Evolutionary conservation across 2,329 filamentous ascomycete species (phyloP).

Genomic region (Ophiostoma perfectum): DNA sequence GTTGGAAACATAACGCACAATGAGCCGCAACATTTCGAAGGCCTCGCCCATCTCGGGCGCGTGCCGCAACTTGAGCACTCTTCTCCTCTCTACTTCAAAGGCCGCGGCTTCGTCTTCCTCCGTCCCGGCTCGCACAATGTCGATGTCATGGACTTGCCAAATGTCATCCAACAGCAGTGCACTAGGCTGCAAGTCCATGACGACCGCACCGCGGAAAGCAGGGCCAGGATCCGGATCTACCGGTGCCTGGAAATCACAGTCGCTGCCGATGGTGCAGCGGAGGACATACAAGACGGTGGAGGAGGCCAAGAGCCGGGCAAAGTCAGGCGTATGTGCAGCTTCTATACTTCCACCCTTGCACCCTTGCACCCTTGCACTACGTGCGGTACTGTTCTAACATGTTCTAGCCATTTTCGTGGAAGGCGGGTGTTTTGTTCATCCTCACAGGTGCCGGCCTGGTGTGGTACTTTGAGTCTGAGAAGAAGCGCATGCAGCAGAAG

Average conservation of each 20-base stretch:
- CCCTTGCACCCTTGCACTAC: background rate
- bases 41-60: constrained; percentile 22
- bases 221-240: constrained; percentile 11
- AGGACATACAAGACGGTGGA: constrained; percentile 50
- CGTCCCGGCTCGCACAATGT: constrained; percentile 16
- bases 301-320: constrained; percentile 54
- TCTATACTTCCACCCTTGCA: background rate
- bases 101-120: background rate
- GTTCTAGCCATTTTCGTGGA: constrained; percentile 84
- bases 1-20: background rate
- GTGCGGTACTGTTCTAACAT: constrained; percentile 3
- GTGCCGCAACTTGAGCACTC: constrained; percentile 15
- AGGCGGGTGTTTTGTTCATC: constrained; percentile 81
- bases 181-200: constrained; percentile 14
- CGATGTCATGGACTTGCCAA: background rate
- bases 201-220: constrained; percentile 14
- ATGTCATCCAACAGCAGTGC: background rate
- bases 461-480: constrained; percentile 90
- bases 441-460: constrained; percentile 69
- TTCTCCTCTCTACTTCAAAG: constrained; percentile 2
- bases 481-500: constrained; percentile 82
- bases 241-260: constrained; percentile 21
- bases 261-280: constrained; percentile 34
- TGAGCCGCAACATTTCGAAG: constrained; percentile 23
- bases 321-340: constrained; percentile 43